phyloP scores from a whole-genome alignment of 441 rosid genomes.

The Capsella rubella region DNA sequence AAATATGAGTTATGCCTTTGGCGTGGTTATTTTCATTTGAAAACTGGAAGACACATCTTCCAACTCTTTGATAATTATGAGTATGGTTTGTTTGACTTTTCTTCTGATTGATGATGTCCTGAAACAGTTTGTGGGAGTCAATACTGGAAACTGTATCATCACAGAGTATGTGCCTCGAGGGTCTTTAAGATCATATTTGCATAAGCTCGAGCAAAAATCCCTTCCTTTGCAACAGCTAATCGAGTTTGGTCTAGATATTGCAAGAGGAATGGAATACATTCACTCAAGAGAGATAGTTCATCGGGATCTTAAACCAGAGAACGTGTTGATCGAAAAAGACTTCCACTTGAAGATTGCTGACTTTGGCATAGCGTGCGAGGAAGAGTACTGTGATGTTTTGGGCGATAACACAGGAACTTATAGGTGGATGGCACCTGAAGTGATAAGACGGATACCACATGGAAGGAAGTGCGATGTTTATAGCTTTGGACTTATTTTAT shows the following conservation, averaged over 20 bases:
- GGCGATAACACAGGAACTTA: constrained; percentile 88
- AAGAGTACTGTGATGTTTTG: constrained; percentile 67
- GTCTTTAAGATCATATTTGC: constrained; percentile 88
- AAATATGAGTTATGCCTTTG: constrained; percentile 10
- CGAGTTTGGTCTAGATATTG: constrained; percentile 74
- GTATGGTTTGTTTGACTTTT: constrained; percentile 15
- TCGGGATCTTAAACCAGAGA: constrained; percentile 94
- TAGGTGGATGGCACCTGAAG: constrained; percentile 99
- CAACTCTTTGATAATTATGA: neutral
- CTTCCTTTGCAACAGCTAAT: constrained; percentile 67
- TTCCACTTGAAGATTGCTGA: constrained; percentile 85
- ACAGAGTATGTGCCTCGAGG: constrained; percentile 88
- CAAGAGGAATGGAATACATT: constrained; percentile 91
- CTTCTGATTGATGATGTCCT: constrained; percentile 28
- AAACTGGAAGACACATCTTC: neutral
- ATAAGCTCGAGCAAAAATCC: constrained; percentile 69
- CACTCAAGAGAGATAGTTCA: constrained; percentile 90
- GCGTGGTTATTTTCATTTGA: too few relatives aligned
- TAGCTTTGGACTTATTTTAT: constrained; percentile 86
- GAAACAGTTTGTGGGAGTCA: constrained; percentile 84
- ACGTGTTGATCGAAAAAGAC: constrained; percentile 69
- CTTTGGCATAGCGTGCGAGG: constrained; percentile 97
- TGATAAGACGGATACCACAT: constrained; percentile 71
- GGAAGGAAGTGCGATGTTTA: constrained; percentile 87
- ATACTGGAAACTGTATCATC: constrained; percentile 78